Evolutionary conservation across 2,329 filamentous ascomycete genomes (phyloP).

Genomic region (Zymoseptoria ardabiliae): DNA sequence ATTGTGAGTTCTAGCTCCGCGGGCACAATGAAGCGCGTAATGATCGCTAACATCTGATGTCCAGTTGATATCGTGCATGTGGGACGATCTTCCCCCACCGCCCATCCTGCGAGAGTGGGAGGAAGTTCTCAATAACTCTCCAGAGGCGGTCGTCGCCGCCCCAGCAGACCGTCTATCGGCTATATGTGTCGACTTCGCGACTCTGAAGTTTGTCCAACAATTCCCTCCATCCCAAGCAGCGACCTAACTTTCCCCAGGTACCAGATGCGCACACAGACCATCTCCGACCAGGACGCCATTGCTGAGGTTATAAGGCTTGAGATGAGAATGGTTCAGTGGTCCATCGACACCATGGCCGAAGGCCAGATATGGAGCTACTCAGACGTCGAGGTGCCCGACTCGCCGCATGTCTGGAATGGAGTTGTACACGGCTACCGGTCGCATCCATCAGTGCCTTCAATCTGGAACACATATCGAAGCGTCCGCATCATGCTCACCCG

Average conservation of each 20-base stretch:
- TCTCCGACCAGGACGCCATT: slow-evolving; percentile 20
- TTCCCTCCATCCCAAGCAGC: neutral
- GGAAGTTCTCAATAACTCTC: slow-evolving; percentile 15
- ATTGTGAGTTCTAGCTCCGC: slow-evolving; percentile 7
- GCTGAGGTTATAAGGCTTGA: slow-evolving; percentile 19
- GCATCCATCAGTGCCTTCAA: slow-evolving; percentile 11
- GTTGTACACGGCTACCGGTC: slow-evolving; percentile 20
- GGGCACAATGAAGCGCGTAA: neutral
- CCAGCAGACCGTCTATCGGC: slow-evolving; percentile 20
- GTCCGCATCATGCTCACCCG: slow-evolving; percentile 27
- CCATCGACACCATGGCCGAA: slow-evolving; percentile 12
- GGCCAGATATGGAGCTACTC: slow-evolving; percentile 21
- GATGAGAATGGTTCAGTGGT: slow-evolving; percentile 23
- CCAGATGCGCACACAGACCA: slow-evolving; percentile 10
- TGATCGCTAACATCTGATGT: neutral
- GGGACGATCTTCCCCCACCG: slow-evolving; percentile 25
- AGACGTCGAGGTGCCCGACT: slow-evolving; percentile 23
- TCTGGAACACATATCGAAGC: slow-evolving; percentile 24
- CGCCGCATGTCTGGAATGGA: slow-evolving; percentile 26
- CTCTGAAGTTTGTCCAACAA: neutral
- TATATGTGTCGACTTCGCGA: slow-evolving; percentile 22
- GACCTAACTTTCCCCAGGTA: slow-evolving; percentile 8
- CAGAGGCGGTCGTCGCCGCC: slow-evolving; percentile 5
- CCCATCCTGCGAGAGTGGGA: slow-evolving; percentile 25
- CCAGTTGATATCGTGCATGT: slow-evolving; percentile 22